These are phyloP conservation scores for Annona squamosa DNA, from an alignment of 164 flowering plant species.

Conservation along the genomic window DNA sequence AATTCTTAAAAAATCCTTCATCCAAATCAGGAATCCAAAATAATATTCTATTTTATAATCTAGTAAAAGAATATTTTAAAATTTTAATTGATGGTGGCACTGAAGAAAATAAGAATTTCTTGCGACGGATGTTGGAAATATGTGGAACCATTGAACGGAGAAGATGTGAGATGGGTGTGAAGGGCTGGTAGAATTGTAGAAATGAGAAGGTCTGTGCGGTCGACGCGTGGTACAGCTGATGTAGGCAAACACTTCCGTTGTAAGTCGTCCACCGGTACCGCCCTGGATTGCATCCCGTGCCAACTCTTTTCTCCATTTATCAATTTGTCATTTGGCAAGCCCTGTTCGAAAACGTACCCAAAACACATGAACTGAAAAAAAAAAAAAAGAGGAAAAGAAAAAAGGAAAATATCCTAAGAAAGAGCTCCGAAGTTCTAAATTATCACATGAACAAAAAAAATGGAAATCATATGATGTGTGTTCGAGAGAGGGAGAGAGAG, in stretches of 20 bases:
- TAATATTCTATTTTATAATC: no score
- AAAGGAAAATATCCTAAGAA: background rate
- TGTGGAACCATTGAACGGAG: background rate
- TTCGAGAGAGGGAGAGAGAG: background rate
- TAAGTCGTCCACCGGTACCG: background rate
- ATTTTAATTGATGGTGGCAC: no score
- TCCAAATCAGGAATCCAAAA: no score
- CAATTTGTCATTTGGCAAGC: background rate
- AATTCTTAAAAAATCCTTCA: no score
- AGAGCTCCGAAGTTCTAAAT: background rate
- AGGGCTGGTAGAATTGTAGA: background rate
- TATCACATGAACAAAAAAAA: no score
- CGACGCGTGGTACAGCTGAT: background rate
- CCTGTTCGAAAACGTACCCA: background rate
- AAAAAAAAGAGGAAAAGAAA: background rate
- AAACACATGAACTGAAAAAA: no score
- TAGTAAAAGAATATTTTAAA: no score
- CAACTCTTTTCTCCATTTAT: background rate
- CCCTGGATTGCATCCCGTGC: background rate
- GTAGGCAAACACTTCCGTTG: background rate
- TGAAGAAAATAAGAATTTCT: no score
- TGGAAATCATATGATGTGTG: background rate
- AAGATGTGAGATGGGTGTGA: background rate
- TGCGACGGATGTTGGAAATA: no score
- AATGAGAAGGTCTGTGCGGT: background rate